Evolutionary conservation across 2,329 filamentous ascomycete genomes (phyloP), one percentile per base, ranked within the genome.

Genomic region (Westerdykella ornata): DNA sequence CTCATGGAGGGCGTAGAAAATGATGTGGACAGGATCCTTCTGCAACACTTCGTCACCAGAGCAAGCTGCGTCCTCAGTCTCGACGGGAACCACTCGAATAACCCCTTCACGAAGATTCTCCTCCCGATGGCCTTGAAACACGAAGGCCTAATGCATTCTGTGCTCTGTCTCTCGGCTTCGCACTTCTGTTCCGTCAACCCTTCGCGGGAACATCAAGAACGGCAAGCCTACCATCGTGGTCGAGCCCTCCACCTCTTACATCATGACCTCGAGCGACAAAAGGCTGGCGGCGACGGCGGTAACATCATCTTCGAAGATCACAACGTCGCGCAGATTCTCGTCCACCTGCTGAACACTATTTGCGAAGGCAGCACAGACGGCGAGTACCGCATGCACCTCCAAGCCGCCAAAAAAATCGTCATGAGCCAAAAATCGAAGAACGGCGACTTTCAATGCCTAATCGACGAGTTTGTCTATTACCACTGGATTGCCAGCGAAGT

Each of bases 141-240:
- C 59, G 76, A 81, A 47, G 87, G 87, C 11, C 72, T 95, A 39
- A 94, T 95, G 88, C 88, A 95, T 62, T 92, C 88, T 9, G 80
- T 95, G 37, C 75, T 95, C 39, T 88, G 85, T 34, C 73, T 95
- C 7, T 85, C 88, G 29, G 85, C 85, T 52, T 88, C 82, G 45
- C 88, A 94, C 54, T 64, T 81, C 39, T 72, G 73, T n/a, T 72
- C 71, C 7, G 62, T 73, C 12, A 71, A 71, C 44, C 71, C 72
- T 1, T 71, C 72, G 39, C 67, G 70, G 30, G 69, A 70, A 22
- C 70, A 76, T 50, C 70, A 72, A 42, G 70, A 76, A 42, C 70
- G 78, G 33, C 77, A 78, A 49, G 53, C 51, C 13, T 61, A 54
- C 42, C 61, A 65, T 35, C 54, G 61, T 30, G 60, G 60, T 43